A percentile compares a stretch with the other conserved stretches of the same genome.
These are phyloP conservation scores for Dunaliella primolecta DNA, from an alignment of 139 green algal species.

Conservation along the genomic window DNA sequence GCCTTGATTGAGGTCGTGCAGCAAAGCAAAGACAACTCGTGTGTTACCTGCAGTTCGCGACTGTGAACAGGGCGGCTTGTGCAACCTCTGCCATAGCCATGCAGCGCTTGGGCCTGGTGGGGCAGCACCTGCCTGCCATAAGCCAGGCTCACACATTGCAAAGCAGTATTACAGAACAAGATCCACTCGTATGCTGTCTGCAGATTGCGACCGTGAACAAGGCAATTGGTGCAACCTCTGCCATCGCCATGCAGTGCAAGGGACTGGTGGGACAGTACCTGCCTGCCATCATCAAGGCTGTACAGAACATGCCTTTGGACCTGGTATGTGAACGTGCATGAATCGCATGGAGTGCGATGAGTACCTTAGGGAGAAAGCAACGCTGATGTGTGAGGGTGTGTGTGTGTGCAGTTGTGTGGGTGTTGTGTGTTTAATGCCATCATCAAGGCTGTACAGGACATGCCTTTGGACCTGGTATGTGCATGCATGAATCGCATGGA, in stretches of 20 bases:
- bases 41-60: no score
- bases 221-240: constrained; percentile 51
- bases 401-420: no score
- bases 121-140: no score
- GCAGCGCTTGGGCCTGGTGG: no score
- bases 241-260: constrained; percentile 68
- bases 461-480: constrained; percentile 59
- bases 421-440: no score
- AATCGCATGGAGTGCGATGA: background rate
- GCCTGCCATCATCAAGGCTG: constrained; percentile 65
- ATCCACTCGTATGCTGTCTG: background rate
- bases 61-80: no score
- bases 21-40: no score
- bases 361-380: no score
- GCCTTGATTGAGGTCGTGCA: no score
- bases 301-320: constrained; percentile 58
- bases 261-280: constrained; percentile 68
- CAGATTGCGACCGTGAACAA: constrained; percentile 80
- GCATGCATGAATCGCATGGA: background rate
- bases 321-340: constrained; percentile 51
- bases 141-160: no score
- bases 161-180: background rate
- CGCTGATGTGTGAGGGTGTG: no score
- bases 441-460: constrained; percentile 58
- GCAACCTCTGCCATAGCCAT: no score